Base-by-base conservation (phyloP, 225 moss, liverwort and hornwort species). In the Sphagnum tenellum region DNA sequence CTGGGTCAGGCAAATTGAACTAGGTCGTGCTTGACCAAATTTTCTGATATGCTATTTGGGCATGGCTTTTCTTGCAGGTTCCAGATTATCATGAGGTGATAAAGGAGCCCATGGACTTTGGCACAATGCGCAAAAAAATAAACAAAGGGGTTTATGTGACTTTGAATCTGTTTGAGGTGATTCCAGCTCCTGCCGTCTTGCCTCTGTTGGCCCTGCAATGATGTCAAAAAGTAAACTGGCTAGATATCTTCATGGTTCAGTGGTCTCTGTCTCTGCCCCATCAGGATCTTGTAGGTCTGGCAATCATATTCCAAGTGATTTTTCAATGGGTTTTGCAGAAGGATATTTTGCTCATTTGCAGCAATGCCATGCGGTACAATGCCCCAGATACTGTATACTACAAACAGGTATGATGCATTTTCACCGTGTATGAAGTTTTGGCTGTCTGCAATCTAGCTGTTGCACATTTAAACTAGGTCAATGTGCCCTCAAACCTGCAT, bases 61-160 rank as follows among this genome's bases (percentile, higher is more conserved):
- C 7, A 45, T 60, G 59, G 59, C 12, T 13, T 13, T 1, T 60
- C 9, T 61, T 64, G 12, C 89, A 98, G 98, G 98, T 98, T 73
- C 93, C 93, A 66, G 98, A 98, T 84, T 98, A 98, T 60, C 93
- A 98, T 67, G 98, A 98, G 69, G 94, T 98, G 14, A 98, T 98
- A 46, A 98, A 87, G 71, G 89, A 98, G n/a, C 93, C 98, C 12
- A 98, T 98, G 98, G 98, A 98, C 65, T 98, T 98, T 12, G 98
- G 98, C 52, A 98, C 98, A 2, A 98, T 98, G 90, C 80, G 86
- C 67, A 98, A 87, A 76, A 98, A 86, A 61, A 89, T 98, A 12
- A 80, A 74, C 49, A 98, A 88, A 72, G 93, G 90, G 54, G 56
- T 62, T 0, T 98, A 98, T 69, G 54, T 74, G 3, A 65, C 72